Evolutionary conservation across 2,329 filamentous ascomycete species (phyloP), one percentile per base, ranked within the genome.

Genomic region (Colletotrichum gloeosporioides): DNA sequence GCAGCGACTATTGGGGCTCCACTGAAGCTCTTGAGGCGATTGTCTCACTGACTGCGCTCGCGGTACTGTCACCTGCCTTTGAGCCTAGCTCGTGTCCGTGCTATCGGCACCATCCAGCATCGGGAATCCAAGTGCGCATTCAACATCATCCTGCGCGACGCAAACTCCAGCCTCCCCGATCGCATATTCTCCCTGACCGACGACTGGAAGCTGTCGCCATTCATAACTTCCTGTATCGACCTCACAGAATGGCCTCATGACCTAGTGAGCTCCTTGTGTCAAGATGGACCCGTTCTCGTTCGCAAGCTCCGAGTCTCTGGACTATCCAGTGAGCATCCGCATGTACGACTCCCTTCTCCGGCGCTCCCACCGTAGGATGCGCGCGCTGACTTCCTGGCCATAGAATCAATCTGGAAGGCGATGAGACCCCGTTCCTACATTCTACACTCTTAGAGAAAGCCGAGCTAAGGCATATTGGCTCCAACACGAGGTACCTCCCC

Each of bases 261-360:
- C 27, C 59, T 34, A 13, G 44, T 8, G 32, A 69, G 39, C 64
- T 79, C 76, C 59, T 57, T 79, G 78, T 72, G 68, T 68, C 70
- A 73, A 44, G 32, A 98, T 98, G 95, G 97, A 99, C 86, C 94
- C 96, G 69, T 98, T 98, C 86, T 98, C 96, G 34, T 99, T 99
- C 88, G 96, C 95, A 79, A 95, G 93, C 82, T 98, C 97, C 76
- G 94, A 95, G 79, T 93, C 95, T 84, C 90, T 99, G 80, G 90
- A 95, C 80, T 91, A 96, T 78, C 92, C 94, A 25, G 89, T 94
- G 79, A 92, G 88, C 86, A 88, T 94, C 80, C 91, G 92, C 84
- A 92, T 94, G 92, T 92, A 81, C 79, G 88, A 49, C 65, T 53
- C 71, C 8, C 32, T 36, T 63, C 44, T 64, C 15, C 53, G 34